Conservation (phyloP, 768 basidiomycete species). For the Stropharia rugosoannulata region DNA sequence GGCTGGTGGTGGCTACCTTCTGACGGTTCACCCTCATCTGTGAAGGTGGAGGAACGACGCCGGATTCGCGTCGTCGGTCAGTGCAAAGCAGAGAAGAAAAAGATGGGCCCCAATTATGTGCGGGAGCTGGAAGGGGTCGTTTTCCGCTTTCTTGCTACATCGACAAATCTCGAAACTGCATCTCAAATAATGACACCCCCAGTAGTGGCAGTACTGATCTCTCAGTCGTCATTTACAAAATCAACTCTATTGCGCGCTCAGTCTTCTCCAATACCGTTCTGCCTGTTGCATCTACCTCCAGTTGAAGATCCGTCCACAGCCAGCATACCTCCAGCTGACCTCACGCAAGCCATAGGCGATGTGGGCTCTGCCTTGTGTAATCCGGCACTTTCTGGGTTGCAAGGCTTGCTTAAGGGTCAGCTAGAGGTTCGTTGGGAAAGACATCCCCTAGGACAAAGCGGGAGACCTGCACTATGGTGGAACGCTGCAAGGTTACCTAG, state of each 20-base stretch:
- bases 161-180: constrained; percentile 5
- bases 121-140: constrained; percentile 93
- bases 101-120: constrained; percentile 74
- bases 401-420: constrained; percentile 57
- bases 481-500: constrained; percentile 31
- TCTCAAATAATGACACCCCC: constrained; percentile 21
- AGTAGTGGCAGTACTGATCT: constrained; percentile 74
- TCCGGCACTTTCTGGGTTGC: constrained; percentile 53
- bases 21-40: constrained; percentile 1
- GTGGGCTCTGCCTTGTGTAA: constrained; percentile 68
- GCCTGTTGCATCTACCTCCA: constrained; percentile 76
- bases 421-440: constrained; percentile 73
- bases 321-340: neutral
- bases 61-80: constrained; percentile 80
- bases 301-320: constrained; percentile 2
- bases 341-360: constrained; percentile 11
- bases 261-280: constrained; percentile 74
- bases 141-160: constrained; percentile 39
- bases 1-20: constrained; percentile 88
- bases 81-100: constrained; percentile 90
- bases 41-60: constrained; percentile 26
- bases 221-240: constrained; percentile 78
- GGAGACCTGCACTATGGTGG: constrained; percentile 47
- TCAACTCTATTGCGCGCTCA: constrained; percentile 67
- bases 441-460: constrained; percentile 23